Evolutionary conservation across 176 grass and related monocot genomes (phyloP).

Genomic region (Carex scoparia): DNA sequence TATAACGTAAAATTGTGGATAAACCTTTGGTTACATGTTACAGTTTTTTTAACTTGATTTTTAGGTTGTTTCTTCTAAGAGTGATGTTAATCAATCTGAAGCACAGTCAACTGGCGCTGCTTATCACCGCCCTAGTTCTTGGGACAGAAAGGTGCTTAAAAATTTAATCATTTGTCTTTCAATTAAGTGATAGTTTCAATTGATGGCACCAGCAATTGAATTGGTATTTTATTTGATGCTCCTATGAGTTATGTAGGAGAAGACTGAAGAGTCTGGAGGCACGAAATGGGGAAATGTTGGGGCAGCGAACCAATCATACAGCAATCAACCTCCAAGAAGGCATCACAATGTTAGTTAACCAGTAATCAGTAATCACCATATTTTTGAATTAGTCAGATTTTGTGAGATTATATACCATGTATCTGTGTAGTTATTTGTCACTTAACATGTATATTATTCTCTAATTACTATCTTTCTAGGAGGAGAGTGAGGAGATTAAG

Average conservation of each 20-base stretch:
- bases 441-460: constrained; percentile 7
- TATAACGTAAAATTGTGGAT: neutral
- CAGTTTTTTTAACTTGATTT: neutral
- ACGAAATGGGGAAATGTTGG: neutral
- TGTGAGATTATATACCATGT: neutral
- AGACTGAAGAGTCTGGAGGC: neutral
- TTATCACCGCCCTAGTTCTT: constrained; percentile 14
- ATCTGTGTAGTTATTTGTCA: neutral
- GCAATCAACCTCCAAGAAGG: constrained; percentile 3
- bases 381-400: constrained; percentile 3
- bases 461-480: constrained; percentile 28
- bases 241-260: neutral
- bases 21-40: neutral
- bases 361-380: neutral
- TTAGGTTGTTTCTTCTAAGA: constrained; percentile 44
- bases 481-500: constrained; percentile 30
- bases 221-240: neutral
- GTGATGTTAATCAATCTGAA: constrained; percentile 14
- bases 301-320: neutral
- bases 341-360: constrained; percentile 12
- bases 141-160: constrained; percentile 25
- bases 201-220: neutral
- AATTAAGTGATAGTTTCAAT: constrained; percentile 3
- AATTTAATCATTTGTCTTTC: neutral
- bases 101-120: constrained; percentile 2